These are phyloP conservation scores for Cyanidiococcus yangmingshanensis DNA, from an alignment of 23 red algal genomes.

Conservation along the genomic window DNA sequence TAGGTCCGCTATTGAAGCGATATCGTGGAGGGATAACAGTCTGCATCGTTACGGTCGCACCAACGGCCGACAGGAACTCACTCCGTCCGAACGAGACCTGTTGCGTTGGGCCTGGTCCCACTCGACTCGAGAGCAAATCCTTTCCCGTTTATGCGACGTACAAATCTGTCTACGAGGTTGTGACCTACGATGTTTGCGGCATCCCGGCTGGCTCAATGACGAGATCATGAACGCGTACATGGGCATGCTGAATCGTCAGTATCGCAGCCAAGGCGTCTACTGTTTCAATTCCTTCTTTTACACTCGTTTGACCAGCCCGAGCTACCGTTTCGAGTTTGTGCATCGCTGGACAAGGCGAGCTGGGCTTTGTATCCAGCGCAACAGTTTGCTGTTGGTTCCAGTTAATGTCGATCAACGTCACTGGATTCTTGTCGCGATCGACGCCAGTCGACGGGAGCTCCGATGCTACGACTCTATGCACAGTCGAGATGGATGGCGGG, in stretches of 20 bases:
- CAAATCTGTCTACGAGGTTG: slow-evolving; percentile 31
- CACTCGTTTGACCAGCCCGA: slow-evolving; percentile 29
- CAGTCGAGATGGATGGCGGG: slow-evolving; percentile 18
- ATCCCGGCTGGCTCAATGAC: slow-evolving; percentile 54
- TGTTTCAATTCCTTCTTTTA: slow-evolving; percentile 76
- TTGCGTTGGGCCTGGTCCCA: not conserved
- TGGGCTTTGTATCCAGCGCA: slow-evolving; percentile 9
- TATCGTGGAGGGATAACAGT: no score
- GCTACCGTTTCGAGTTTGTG: slow-evolving; percentile 40
- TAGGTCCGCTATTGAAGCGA: no score
- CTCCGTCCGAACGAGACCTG: not conserved
- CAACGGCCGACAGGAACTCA: no score
- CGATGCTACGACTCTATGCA: slow-evolving; percentile 46
- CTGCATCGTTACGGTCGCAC: no score
- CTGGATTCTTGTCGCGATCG: slow-evolving; percentile 56
- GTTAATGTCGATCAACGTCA: slow-evolving; percentile 61
- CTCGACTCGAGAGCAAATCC: not conserved
- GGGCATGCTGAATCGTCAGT: slow-evolving; percentile 41
- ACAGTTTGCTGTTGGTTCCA: slow-evolving; percentile 46
- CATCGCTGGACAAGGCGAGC: slow-evolving; percentile 45
- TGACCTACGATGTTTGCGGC: slow-evolving; percentile 43
- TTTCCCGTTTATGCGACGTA: slow-evolving; percentile 31
- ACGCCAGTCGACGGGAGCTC: slow-evolving; percentile 29
- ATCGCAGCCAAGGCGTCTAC: slow-evolving; percentile 28
- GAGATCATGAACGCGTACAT: slow-evolving; percentile 64